Conservation (phyloP, 2,329 filamentous ascomycete species). For the Penicillium sp. region DNA sequence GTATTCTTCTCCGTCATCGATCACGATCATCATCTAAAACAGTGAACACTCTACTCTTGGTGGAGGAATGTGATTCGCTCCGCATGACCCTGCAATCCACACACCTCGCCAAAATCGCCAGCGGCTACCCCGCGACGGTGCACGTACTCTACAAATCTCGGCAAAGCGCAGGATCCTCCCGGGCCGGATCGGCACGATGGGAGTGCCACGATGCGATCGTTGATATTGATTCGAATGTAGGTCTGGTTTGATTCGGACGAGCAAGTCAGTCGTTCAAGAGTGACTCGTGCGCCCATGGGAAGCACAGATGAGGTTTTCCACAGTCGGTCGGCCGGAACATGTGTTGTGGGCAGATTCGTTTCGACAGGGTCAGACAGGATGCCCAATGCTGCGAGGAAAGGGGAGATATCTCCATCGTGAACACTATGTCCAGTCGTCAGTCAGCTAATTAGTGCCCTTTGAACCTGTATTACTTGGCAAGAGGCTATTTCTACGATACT, state of each 20-base stretch:
- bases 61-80: conserved; percentile 55
- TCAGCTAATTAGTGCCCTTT: not conserved
- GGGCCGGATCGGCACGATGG: conserved; percentile 54
- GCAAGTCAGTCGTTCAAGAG: conserved; percentile 59
- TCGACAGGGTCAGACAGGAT: conserved; percentile 48
- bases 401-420: conserved; percentile 63
- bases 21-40: too few relatives aligned
- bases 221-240: conserved; percentile 60
- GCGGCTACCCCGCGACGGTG: conserved; percentile 45
- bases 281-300: conserved; percentile 62
- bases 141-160: conserved; percentile 49
- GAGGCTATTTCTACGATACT: conserved; percentile 26
- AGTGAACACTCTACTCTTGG: conserved; percentile 38
- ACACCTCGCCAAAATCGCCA: conserved; percentile 54
- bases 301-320: conserved; percentile 62
- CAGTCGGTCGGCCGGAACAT: conserved; percentile 48
- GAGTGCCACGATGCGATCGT: conserved; percentile 59
- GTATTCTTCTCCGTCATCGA: too few relatives aligned
- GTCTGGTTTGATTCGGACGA: conserved; percentile 24
- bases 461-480: too few relatives aligned
- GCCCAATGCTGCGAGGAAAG: conserved; percentile 58
- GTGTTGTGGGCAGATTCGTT: conserved; percentile 50
- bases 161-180: conserved; percentile 53
- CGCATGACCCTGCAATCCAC: conserved; percentile 49
- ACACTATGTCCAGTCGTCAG: conserved; percentile 38